A percentile compares a stretch with the other conserved stretches of the same genome.
Conservation (phyloP, 169 alveolate genomes). For the Cystoisospora suis region DNA sequence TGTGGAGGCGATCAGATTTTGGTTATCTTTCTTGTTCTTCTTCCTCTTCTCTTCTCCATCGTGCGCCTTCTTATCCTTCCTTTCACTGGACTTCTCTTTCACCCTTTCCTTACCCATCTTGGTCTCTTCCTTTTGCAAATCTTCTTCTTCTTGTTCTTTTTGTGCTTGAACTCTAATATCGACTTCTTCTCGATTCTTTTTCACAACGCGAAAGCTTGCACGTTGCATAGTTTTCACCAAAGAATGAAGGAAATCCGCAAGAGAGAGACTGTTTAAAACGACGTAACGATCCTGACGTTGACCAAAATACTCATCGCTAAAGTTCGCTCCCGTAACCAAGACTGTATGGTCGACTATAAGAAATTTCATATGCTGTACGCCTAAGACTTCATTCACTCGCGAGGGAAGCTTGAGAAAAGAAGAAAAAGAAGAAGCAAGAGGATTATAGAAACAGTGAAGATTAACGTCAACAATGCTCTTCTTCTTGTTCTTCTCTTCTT, state of each 20-base stretch:
- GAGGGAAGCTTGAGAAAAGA: slow-evolving; percentile 5
- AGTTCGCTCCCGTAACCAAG: slow-evolving; percentile 62
- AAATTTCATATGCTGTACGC: slow-evolving; percentile 64
- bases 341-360: slow-evolving; percentile 51
- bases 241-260: slow-evolving; percentile 24
- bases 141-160: neutral
- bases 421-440: neutral
- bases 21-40: neutral
- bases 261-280: neutral
- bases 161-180: neutral
- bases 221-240: slow-evolving; percentile 1
- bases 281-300: slow-evolving; percentile 49
- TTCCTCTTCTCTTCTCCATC: neutral
- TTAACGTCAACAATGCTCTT: no score
- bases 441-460: neutral
- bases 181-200: neutral
- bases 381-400: slow-evolving; percentile 47
- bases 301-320: slow-evolving; percentile 46
- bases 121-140: neutral
- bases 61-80: neutral
- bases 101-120: neutral
- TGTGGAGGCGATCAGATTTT: no score
- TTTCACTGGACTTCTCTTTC: neutral
- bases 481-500: no score
- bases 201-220: neutral